Base-by-base conservation (phyloP, 2,329 filamentous ascomycete species). In the Colletotrichum phormii region DNA sequence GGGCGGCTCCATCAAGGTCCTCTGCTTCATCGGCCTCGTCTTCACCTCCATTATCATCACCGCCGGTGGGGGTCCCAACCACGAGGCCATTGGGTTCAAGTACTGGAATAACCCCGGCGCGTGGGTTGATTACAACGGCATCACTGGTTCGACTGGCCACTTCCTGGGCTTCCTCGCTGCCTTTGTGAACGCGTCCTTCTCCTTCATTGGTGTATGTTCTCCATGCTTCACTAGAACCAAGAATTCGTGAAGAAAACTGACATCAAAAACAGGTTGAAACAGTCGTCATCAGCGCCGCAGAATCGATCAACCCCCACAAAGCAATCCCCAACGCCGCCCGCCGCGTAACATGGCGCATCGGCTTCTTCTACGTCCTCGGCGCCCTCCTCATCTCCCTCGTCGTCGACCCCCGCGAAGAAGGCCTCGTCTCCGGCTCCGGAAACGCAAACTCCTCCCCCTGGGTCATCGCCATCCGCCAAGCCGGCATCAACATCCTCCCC, bases 151-250 rank as follows among this genome's bases (percentile, higher is more conserved):
- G 67, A 84, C 83, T 58, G 82, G 84, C 53, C 87, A 88, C 29
- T 87, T 90, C 77, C 89, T 89, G 76, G 82, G 84, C 15, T 87
- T 90, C n/a, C 86, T 90, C 75, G 72, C 89, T 86, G 15, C 86
- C 73, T 90, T 90, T 77, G 86, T 89, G 33, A 90, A 90, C 76
- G 85, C 83, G 0, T 73, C 73, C 35, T 75, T 75, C 67, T 73
- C 71, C 33, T 75, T 75, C 54, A 75, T 75, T 42, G 73, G 72
- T 49, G 64, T 49, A 49, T 5, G 42, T 49, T 49, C 37, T 35
- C 8, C 11, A 18, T 46, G 18, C 3, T 18, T 15, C 18, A 13
- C 42, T 46, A 15, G 42, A n/a, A 18, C n/a, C 6, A 15, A 46
- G 42, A 46, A 9, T n/a, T n/a, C 18, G 55, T 9, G 24, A 60